Evolutionary conservation across 2,329 filamentous ascomycete genomes (phyloP).

Genomic region (Furcasterigmium sp.): DNA sequence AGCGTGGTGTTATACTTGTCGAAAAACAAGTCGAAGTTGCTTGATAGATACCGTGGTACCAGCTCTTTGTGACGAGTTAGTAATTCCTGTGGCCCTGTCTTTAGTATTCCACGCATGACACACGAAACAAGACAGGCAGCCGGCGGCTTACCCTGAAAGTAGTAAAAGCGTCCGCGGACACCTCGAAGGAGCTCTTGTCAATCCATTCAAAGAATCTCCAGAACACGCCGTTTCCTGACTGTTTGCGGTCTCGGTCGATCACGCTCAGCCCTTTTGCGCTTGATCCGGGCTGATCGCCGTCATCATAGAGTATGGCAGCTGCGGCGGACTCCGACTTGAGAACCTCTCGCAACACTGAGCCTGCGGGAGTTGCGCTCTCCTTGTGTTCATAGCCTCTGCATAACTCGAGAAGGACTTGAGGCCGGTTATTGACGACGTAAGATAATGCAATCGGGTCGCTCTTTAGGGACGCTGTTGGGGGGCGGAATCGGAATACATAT

Average conservation of each 20-base stretch:
- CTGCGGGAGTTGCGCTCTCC: constrained; percentile 87
- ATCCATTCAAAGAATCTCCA: constrained; percentile 99
- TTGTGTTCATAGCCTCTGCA: constrained; percentile 87
- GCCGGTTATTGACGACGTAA: constrained; percentile 80
- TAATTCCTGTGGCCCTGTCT: constrained; percentile 59
- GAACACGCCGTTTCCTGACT: constrained; percentile 80
- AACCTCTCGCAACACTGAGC: constrained; percentile 82
- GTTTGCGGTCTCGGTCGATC: constrained; percentile 70
- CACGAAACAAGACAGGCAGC: too few species aligned
- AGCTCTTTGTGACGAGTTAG: constrained; percentile 91
- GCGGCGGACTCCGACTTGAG: constrained; percentile 86
- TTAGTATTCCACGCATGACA: too few species aligned
- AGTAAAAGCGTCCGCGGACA: constrained; percentile 94
- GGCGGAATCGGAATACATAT: constrained; percentile 86
- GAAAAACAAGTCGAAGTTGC: constrained; percentile 94
- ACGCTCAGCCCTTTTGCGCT: constrained; percentile 70
- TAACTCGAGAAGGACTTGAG: constrained; percentile 80
- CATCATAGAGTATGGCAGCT: constrained; percentile 88
- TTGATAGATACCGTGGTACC: constrained; percentile 79
- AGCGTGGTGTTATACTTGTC: constrained; percentile 81
- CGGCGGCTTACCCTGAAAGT: constrained; percentile 86
- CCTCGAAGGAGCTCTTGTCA: constrained; percentile 92
- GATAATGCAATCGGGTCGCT: constrained; percentile 79
- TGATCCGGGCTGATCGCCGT: constrained; percentile 66
- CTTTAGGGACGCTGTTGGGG: constrained; percentile 58